Percentiles rank a stretch among this genome's conserved stretches.
These are phyloP conservation scores for Metschnikowia sp. DNA, from an alignment of 805 yeast genomes.

Conservation along the genomic window DNA sequence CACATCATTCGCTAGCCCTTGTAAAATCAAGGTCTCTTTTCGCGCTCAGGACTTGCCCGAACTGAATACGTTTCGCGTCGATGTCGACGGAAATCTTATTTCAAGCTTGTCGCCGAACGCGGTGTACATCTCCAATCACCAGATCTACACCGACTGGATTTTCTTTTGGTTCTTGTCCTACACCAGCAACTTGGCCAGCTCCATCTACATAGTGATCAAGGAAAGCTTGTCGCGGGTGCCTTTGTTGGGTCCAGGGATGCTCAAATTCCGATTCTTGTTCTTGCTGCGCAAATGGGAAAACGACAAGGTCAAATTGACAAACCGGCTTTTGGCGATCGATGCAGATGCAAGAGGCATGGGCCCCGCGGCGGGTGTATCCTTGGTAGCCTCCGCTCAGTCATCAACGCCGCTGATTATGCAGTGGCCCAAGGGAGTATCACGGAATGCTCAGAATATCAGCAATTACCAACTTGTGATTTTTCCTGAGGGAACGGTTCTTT, in stretches of 20 bases:
- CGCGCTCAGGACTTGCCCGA: constrained; percentile 36
- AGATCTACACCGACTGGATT: constrained; percentile 91
- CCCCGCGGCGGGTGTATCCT: constrained; percentile 42
- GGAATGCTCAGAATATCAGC: neutral
- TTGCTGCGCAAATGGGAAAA: constrained; percentile 81
- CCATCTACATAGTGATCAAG: constrained; percentile 72
- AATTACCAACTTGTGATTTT: constrained; percentile 66
- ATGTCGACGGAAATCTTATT: constrained; percentile 19
- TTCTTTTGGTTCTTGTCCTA: constrained; percentile 84
- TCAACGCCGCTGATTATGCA: constrained; percentile 9
- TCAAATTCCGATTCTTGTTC: constrained; percentile 69
- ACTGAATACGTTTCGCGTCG: constrained; percentile 23
- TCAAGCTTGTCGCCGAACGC: constrained; percentile 46
- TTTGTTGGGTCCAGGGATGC: constrained; percentile 83
- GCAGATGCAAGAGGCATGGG: constrained; percentile 59
- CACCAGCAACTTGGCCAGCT: constrained; percentile 60
- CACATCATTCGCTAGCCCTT: constrained; percentile 50
- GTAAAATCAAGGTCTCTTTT: constrained; percentile 49
- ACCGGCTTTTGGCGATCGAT: constrained; percentile 54
- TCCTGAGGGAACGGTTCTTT: constrained; percentile 93
- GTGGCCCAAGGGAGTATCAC: constrained; percentile 32
- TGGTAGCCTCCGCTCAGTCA: constrained; percentile 28
- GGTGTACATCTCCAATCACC: constrained; percentile 83
- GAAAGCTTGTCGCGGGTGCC: constrained; percentile 69
- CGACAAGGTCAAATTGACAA: constrained; percentile 60